Evolutionary conservation across 352 stramenopile species (phyloP).

Genomic region (Globisporangium irregulare): DNA sequence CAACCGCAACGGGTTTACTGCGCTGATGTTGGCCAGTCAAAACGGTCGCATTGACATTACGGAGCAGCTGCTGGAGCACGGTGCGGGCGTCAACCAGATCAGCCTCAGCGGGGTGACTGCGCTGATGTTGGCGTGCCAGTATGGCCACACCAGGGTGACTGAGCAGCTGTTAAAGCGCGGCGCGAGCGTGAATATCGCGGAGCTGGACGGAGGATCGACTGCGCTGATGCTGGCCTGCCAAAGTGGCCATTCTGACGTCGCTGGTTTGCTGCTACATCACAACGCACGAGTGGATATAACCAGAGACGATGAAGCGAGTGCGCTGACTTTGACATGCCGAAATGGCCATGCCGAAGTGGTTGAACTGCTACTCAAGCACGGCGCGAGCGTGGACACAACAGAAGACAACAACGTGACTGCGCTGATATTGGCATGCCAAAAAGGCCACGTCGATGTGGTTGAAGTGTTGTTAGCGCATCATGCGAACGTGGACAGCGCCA

Average conservation of each 20-base stretch:
- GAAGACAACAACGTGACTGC: not conserved
- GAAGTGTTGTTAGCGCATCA: not conserved
- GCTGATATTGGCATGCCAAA: not conserved
- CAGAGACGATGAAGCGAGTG: not conserved
- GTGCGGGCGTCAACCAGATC: not conserved
- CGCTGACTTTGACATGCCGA: not conserved
- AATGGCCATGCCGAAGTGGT: not conserved
- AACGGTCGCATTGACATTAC: not conserved
- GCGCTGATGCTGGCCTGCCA: not conserved
- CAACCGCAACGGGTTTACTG: not conserved
- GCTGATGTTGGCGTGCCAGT: not conserved
- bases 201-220: not conserved
- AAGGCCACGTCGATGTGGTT: not conserved
- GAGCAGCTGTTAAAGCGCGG: not conserved
- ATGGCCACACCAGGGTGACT: not conserved
- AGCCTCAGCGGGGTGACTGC: not conserved
- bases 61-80: not conserved
- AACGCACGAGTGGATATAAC: not conserved
- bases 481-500: not conserved
- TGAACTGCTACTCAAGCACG: not conserved
- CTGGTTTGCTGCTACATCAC: not conserved
- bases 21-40: not conserved
- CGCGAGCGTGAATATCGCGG: not conserved
- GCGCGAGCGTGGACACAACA: not conserved
- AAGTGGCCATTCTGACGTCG: not conserved